These are phyloP conservation scores for Colletotrichum sp. DNA, from an alignment of 2,329 filamentous ascomycete species.

Conservation along the genomic window DNA sequence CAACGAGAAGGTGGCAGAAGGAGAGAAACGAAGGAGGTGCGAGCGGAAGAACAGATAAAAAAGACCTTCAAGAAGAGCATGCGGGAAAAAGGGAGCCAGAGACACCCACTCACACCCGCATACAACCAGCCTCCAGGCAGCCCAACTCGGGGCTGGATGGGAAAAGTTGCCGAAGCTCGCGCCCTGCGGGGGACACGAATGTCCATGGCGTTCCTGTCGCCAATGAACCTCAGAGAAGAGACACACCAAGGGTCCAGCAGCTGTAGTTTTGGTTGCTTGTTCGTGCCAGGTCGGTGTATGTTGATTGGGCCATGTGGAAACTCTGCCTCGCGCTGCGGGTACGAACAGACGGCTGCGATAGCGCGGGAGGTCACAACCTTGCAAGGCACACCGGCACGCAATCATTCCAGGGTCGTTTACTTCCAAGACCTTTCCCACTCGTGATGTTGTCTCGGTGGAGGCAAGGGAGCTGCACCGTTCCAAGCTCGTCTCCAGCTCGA, in stretches of 20 bases:
- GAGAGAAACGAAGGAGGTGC: neutral
- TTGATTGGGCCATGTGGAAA: neutral
- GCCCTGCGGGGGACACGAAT: neutral
- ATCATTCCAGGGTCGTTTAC: neutral
- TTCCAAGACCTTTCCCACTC: neutral
- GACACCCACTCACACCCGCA: neutral
- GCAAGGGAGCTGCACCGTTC: neutral
- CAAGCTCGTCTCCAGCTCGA: neutral
- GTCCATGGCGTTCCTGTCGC: neutral
- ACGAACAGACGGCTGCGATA: neutral
- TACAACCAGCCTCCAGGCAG: neutral
- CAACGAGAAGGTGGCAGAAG: neutral
- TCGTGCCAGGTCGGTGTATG: neutral
- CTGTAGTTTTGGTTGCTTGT: neutral
- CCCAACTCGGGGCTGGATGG: slow-evolving; percentile 4
- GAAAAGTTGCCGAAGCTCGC: neutral
- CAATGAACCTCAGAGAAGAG: slow-evolving; percentile 2
- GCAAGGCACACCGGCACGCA: slow-evolving; percentile 6
- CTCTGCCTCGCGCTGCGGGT: slow-evolving; percentile 9
- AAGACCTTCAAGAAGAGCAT: neutral
- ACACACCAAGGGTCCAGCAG: neutral
- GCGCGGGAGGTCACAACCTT: neutral
- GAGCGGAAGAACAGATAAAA: neutral
- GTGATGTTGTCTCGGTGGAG: neutral
- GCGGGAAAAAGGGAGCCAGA: slow-evolving; percentile 5